Conservation (phyloP, 768 basidiomycete genomes). For the Mycena rosella region DNA sequence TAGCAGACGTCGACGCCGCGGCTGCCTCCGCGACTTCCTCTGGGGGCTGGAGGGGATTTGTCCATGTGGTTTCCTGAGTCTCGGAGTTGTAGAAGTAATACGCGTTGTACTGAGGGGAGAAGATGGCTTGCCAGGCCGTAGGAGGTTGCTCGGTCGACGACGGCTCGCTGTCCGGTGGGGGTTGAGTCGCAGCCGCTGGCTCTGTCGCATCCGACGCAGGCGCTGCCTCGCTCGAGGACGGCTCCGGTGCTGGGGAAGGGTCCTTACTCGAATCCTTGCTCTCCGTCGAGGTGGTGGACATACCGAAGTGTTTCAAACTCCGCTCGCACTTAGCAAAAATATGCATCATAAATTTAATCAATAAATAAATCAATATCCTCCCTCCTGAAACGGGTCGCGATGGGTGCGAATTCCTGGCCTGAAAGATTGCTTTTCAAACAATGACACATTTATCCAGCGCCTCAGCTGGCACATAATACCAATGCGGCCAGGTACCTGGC, state of each 20-base stretch:
- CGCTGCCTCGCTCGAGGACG: conserved; percentile 27
- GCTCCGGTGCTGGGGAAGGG: conserved; percentile 28
- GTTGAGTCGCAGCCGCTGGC: conserved; percentile 18
- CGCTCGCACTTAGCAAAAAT: conserved; percentile 4
- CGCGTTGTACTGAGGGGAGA: conserved; percentile 78
- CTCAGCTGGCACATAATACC: too few species aligned
- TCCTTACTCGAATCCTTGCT: conserved; percentile 27
- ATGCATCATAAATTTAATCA: too few species aligned
- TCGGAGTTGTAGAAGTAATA: conserved; percentile 88
- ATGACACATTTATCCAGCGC: too few species aligned
- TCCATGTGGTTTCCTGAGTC: conserved; percentile 88
- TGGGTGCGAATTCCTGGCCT: too few species aligned
- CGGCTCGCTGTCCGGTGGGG: conserved; percentile 30
- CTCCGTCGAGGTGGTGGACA: conserved; percentile 23
- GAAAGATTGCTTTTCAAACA: too few species aligned
- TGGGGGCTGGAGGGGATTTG: conserved; percentile 72
- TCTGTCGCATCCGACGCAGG: conserved; percentile 27
- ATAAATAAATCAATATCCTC: too few species aligned
- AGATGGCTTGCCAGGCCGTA: conserved; percentile 83
- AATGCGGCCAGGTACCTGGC: too few species aligned
- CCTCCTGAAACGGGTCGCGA: too few species aligned
- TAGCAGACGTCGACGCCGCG: conserved; percentile 41
- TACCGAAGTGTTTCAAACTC: conserved; percentile 27
- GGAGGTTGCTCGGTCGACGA: conserved; percentile 25
- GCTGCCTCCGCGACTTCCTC: conserved; percentile 40